Conservation (phyloP, 1,284 basidiomycete species). For the Heterobasidion parviporum region DNA sequence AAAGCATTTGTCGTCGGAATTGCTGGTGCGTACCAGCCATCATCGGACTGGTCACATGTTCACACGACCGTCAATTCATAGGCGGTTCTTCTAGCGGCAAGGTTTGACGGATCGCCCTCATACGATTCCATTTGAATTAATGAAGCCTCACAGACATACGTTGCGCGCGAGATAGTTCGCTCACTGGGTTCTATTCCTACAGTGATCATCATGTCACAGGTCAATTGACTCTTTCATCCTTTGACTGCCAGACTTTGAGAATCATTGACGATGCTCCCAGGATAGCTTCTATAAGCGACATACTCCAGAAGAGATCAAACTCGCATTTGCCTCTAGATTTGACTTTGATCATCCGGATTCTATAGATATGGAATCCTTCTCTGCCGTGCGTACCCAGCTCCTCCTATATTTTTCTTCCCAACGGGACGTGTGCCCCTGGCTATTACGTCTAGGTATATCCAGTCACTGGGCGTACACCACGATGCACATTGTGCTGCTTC, state of each 20-base stretch:
- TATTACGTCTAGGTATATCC: background rate
- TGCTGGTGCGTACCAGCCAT: slow-evolving; percentile 56
- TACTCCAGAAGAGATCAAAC: slow-evolving; percentile 65
- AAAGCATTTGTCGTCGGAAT: slow-evolving; percentile 92
- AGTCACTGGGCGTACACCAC: no score
- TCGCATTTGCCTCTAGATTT: slow-evolving; percentile 79
- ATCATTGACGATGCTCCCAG: slow-evolving; percentile 27
- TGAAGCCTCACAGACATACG: slow-evolving; percentile 60
- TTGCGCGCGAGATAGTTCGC: slow-evolving; percentile 82
- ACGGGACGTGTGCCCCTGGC: background rate
- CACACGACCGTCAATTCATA: slow-evolving; percentile 17
- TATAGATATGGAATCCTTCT: slow-evolving; percentile 86
- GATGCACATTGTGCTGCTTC: no score
- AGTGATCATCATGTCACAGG: slow-evolving; percentile 84
- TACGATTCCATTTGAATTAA: slow-evolving; percentile 8
- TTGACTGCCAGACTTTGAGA: background rate
- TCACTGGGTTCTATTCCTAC: slow-evolving; percentile 80
- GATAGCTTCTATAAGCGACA: slow-evolving; percentile 92
- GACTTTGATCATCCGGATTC: slow-evolving; percentile 95
- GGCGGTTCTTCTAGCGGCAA: slow-evolving; percentile 93
- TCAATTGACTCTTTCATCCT: slow-evolving; percentile 18
- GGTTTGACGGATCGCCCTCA: slow-evolving; percentile 33
- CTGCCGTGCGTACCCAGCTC: slow-evolving; percentile 42
- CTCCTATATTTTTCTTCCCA: background rate
- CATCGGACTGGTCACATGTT: slow-evolving; percentile 13